Conservation (phyloP, 768 basidiomycete species). For the Podaxis pistillaris region DNA sequence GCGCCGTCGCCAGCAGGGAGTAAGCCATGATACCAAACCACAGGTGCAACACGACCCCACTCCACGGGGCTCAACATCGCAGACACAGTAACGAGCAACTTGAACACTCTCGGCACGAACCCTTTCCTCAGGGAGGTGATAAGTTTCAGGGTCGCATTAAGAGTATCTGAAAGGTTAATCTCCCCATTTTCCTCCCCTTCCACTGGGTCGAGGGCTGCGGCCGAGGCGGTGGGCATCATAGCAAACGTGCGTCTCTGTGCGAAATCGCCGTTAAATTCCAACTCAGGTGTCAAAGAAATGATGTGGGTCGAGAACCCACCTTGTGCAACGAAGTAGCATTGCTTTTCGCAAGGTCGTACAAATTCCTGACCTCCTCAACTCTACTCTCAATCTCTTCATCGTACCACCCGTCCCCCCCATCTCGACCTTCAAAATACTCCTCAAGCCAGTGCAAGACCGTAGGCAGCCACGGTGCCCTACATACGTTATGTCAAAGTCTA, state of each 20-base stretch:
- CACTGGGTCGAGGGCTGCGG: constrained; percentile 12
- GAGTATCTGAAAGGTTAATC: constrained; percentile 32
- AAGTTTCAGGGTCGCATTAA: constrained; percentile 36
- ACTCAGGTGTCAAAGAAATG: background rate
- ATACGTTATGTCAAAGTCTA: background rate
- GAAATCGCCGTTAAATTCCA: background rate
- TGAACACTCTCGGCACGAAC: constrained; percentile 45
- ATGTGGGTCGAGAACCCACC: constrained; percentile 28
- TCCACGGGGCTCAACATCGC: constrained; percentile 49
- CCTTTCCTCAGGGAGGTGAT: constrained; percentile 44
- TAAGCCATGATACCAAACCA: constrained; percentile 58
- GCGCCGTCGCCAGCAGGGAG: constrained; percentile 35
- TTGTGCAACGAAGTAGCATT: constrained; percentile 41
- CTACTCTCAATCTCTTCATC: constrained; percentile 43
- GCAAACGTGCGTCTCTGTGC: constrained; percentile 18
- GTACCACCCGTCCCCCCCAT: constrained; percentile 29
- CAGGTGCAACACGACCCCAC: constrained; percentile 47
- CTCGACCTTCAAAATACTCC: constrained; percentile 23
- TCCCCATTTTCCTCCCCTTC: constrained; percentile 14
- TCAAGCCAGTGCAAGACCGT: constrained; percentile 45
- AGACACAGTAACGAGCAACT: constrained; percentile 64
- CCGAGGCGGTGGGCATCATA: constrained; percentile 13
- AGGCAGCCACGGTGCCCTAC: constrained; percentile 47
- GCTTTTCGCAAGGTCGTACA: constrained; percentile 53
- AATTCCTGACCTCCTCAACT: constrained; percentile 41